phyloP scores from a whole-genome alignment of 163 green algal species.

The Scenedesmus sp. region DNA sequence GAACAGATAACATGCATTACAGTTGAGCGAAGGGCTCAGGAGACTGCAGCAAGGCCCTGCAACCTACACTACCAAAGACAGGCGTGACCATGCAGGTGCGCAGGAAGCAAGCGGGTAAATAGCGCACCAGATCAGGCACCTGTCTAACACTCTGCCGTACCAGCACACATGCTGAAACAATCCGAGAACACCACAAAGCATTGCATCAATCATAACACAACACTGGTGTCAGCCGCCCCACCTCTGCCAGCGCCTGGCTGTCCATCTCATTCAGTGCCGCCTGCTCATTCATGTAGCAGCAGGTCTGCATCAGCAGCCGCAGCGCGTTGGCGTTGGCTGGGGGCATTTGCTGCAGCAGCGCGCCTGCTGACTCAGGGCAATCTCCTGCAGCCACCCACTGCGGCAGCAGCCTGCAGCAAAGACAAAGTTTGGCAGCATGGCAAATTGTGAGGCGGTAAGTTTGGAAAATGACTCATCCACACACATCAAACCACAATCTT shows the following conservation, averaged over 20 bases:
- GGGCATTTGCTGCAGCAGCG: slow-evolving; percentile 37
- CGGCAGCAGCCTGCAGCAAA: slow-evolving; percentile 40
- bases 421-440: not conserved
- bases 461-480: too few relatives aligned
- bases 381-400: slow-evolving; percentile 42
- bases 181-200: too few relatives aligned
- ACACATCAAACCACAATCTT: too few relatives aligned
- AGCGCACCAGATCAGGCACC: too few relatives aligned
- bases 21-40: too few relatives aligned
- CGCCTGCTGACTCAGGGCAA: not conserved
- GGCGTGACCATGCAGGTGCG: too few relatives aligned
- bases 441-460: not conserved
- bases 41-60: too few relatives aligned
- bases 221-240: not conserved
- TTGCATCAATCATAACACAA: too few relatives aligned
- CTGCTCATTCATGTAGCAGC: slow-evolving; percentile 29
- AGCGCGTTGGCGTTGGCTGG: slow-evolving; percentile 39
- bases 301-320: slow-evolving; percentile 42
- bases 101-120: too few relatives aligned
- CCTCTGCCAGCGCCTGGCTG: slow-evolving; percentile 45
- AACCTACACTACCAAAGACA: too few relatives aligned
- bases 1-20: not conserved
- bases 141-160: too few relatives aligned
- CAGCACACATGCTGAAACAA: too few relatives aligned
- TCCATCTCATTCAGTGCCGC: slow-evolving; percentile 51